Base-by-base conservation (phyloP, 2,329 filamentous ascomycete species). In the Trichoderma guizhouense region DNA sequence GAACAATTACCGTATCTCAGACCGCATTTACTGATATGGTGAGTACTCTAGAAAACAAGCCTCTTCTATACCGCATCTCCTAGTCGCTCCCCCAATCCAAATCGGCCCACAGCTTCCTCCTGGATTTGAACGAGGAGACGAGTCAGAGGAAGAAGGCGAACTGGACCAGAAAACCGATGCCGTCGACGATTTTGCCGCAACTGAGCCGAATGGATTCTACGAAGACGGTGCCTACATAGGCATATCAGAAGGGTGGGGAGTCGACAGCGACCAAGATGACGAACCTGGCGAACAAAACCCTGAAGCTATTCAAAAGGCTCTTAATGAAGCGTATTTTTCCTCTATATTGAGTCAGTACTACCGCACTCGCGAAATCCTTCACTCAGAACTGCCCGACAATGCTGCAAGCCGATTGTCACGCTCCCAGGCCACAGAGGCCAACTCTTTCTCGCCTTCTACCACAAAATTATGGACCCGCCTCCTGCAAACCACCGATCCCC, bases 191-290 rank as follows among this genome's bases (percentile, higher is more conserved):
- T 79, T 83, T 71, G 84, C 84, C 7, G 74, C 81, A 24, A 85
- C 86, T 68, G 88, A 91, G 76, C 83, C 85, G 26, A 82, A 87
- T 70, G 92, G 91, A 12, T 91, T 89, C 77, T 96, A 93, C 79
- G 84, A 90, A 18, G 93, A 97, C 75, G 94, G 94, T 63, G 92
- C 93, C 47, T 97, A 94, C 79, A 89, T 91, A 28, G 92, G 90
- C 5, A 84, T 86, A 3, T 86, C 88, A 0, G 82, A 85, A 32
- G 75, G 75, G 28, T 74, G 79, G 58, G 77, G 78, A 12, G 78
- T 80, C 28, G 71, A 75, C 15, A 75, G 76, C 21, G 72, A 77
- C 12, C 79, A 80, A n/a, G 78, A 79, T 21, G 75, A 78, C 28
- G 73, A 74, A 14, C 72, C 73, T 1, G 75, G 78, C 21, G 77